Percentiles rank a stretch among this genome's conserved stretches.
Conservation (phyloP, 345 rosid species). For the Salix arbutifolia region DNA sequence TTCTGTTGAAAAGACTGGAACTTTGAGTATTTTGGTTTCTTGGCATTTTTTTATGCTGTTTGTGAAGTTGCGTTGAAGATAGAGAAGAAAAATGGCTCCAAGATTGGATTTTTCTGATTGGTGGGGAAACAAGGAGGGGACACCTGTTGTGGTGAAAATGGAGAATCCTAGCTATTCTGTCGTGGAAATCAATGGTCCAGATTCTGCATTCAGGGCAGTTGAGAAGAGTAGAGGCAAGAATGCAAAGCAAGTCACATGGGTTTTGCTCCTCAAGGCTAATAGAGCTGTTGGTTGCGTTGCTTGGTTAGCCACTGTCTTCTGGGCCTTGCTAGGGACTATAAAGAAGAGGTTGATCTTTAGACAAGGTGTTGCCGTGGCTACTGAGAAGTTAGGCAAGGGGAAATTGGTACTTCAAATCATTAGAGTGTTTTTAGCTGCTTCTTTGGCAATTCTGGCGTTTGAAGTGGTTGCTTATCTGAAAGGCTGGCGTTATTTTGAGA, state of each 20-base stretch:
- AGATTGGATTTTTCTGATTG: constrained; percentile 61
- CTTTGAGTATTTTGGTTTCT: constrained; percentile 1
- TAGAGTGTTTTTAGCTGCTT: constrained; percentile 45
- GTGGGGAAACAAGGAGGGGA: constrained; percentile 71
- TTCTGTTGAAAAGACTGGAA: constrained; percentile 6
- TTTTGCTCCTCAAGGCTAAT: constrained; percentile 85
- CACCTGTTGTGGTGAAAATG: constrained; percentile 86
- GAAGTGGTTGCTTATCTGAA: constrained; percentile 68
- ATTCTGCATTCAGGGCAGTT: constrained; percentile 72
- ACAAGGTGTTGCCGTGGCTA: constrained; percentile 51
- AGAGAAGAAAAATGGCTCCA: constrained; percentile 49
- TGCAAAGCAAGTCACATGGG: constrained; percentile 91
- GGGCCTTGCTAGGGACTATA: constrained; percentile 75
- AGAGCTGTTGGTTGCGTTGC: constrained; percentile 79
- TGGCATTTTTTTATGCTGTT: constrained; percentile 4
- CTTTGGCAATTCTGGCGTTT: constrained; percentile 51
- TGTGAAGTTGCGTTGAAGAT: neutral
- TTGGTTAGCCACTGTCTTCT: constrained; percentile 65
- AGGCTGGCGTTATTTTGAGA: constrained; percentile 75
- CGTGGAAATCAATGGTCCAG: constrained; percentile 83
- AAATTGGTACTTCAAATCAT: constrained; percentile 54
- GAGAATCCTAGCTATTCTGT: constrained; percentile 79
- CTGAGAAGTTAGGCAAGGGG: constrained; percentile 60
- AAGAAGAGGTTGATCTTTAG: constrained; percentile 63
- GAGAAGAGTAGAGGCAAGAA: constrained; percentile 82